Percentiles rank a stretch among this genome's conserved stretches.
Evolutionary conservation across 2,329 filamentous ascomycete species (phyloP).

Genomic region (Xylariaceae sp.): DNA sequence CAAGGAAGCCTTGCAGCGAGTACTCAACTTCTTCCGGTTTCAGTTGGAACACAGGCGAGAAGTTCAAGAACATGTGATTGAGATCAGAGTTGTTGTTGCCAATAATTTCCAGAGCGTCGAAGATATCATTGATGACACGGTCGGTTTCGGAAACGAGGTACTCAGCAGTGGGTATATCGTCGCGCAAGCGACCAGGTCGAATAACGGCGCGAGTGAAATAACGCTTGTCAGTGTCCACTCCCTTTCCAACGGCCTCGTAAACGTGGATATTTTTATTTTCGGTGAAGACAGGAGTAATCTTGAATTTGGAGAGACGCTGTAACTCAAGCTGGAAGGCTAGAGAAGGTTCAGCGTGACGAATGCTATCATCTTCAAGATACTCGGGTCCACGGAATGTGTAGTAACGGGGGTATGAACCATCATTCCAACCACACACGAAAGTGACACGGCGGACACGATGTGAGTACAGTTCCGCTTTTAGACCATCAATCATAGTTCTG

Average conservation of each 20-base stretch:
- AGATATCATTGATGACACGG: slow-evolving; percentile 92
- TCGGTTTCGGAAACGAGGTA: slow-evolving; percentile 98
- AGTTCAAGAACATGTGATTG: slow-evolving; percentile 99
- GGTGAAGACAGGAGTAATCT: slow-evolving; percentile 96
- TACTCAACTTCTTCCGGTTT: slow-evolving; percentile 85
- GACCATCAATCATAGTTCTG: slow-evolving; percentile 65
- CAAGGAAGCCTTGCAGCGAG: slow-evolving; percentile 88
- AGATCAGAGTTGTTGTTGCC: slow-evolving; percentile 99
- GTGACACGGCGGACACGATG: slow-evolving; percentile 84
- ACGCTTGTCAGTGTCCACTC: slow-evolving; percentile 90
- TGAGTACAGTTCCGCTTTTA: slow-evolving; percentile 76
- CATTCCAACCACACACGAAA: slow-evolving; percentile 91
- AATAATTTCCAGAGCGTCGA: slow-evolving; percentile 96
- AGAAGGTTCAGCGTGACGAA: slow-evolving; percentile 94
- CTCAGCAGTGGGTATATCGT: slow-evolving; percentile 97
- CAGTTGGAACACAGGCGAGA: slow-evolving; percentile 92
- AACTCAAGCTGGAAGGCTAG: slow-evolving; percentile 98
- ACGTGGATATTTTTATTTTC: slow-evolving; percentile 99
- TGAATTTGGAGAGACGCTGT: slow-evolving; percentile 88
- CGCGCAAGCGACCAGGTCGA: slow-evolving; percentile 84
- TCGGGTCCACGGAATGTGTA: slow-evolving; percentile 94
- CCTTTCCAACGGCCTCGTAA: slow-evolving; percentile 93
- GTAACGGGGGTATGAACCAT: slow-evolving; percentile 93
- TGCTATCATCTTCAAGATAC: slow-evolving; percentile 88
- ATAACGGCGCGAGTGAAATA: slow-evolving; percentile 98